Conservation (phyloP, 805 yeast genomes). For the Starmerella kuoi region DNA sequence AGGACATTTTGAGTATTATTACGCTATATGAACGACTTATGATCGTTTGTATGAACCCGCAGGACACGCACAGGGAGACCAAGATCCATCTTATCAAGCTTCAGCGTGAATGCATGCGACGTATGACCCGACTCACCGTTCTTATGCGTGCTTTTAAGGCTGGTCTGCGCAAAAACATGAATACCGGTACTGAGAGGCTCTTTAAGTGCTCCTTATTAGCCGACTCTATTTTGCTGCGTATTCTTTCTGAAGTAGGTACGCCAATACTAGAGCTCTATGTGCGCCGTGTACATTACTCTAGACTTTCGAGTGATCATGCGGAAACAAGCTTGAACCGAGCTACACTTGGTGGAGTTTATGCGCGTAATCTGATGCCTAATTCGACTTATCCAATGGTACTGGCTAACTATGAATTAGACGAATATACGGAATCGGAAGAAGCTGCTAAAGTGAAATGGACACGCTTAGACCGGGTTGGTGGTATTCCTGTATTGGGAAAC, state of each 20-base stretch:
- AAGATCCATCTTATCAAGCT: conserved; percentile 22
- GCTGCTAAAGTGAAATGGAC: conserved; percentile 49
- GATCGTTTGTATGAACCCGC: conserved; percentile 11
- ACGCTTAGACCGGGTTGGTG: conserved; percentile 79
- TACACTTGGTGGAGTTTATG: conserved; percentile 51
- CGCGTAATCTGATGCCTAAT: conserved; percentile 46
- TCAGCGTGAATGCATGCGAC: conserved; percentile 26
- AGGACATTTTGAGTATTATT: conserved; percentile 34
- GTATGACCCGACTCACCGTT: conserved; percentile 26
- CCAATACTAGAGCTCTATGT: conserved; percentile 64
- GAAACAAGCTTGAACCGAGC: conserved; percentile 53
- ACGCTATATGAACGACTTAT: conserved; percentile 36
- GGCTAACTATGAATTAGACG: conserved; percentile 36
- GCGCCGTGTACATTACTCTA: conserved; percentile 45
- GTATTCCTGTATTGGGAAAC: conserved; percentile 64
- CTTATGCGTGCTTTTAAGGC: conserved; percentile 29
- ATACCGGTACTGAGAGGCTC: conserved; percentile 27
- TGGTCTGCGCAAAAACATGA: conserved; percentile 24
- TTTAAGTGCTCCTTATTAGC: conserved; percentile 45
- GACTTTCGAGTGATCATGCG: conserved; percentile 54
- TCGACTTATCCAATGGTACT: conserved; percentile 62
- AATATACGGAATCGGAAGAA: background rate
- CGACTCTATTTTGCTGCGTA: conserved; percentile 58
- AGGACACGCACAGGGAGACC: conserved; percentile 1
- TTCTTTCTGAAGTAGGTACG: conserved; percentile 45